Conservation (phyloP, 768 basidiomycete genomes). For the Termitomyces sp. region DNA sequence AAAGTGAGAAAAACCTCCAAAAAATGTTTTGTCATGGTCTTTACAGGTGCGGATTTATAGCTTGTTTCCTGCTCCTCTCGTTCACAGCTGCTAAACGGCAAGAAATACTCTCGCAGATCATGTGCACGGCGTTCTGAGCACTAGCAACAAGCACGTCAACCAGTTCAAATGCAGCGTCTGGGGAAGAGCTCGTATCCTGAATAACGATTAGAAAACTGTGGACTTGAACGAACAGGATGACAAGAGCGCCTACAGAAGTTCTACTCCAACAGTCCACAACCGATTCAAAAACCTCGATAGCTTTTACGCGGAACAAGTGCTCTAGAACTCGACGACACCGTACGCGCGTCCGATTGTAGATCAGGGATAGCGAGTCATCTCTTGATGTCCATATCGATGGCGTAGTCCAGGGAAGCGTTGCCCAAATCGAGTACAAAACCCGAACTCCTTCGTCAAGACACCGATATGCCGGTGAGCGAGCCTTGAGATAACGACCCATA, state of each 20-base stretch:
- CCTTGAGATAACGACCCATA: constrained; percentile 30
- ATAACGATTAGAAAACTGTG: constrained; percentile 8
- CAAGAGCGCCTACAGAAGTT: constrained; percentile 37
- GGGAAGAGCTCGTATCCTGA: constrained; percentile 32
- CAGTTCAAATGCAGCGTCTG: constrained; percentile 68
- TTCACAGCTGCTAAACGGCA: constrained; percentile 48
- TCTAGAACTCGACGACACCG: constrained; percentile 80
- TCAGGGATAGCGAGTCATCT: constrained; percentile 63
- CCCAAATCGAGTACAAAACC: constrained; percentile 76
- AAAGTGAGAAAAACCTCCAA: background rate
- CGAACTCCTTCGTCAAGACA: constrained; percentile 78
- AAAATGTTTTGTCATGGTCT: constrained; percentile 19
- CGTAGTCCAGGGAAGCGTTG: constrained; percentile 45
- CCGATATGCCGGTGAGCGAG: constrained; percentile 69
- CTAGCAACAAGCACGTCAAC: constrained; percentile 79
- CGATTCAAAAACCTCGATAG: constrained; percentile 79
- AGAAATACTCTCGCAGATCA: constrained; percentile 81
- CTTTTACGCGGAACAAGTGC: constrained; percentile 76
- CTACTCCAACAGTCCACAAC: constrained; percentile 79
- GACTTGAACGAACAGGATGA: background rate
- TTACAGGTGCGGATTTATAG: constrained; percentile 64
- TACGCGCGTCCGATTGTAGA: constrained; percentile 58
- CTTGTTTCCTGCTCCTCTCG: constrained; percentile 57
- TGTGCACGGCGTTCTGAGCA: constrained; percentile 82
- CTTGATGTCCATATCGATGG: constrained; percentile 43